Evolutionary conservation across 441 rosid genomes (phyloP).

Genomic region (Aquilaria agallochum): DNA sequence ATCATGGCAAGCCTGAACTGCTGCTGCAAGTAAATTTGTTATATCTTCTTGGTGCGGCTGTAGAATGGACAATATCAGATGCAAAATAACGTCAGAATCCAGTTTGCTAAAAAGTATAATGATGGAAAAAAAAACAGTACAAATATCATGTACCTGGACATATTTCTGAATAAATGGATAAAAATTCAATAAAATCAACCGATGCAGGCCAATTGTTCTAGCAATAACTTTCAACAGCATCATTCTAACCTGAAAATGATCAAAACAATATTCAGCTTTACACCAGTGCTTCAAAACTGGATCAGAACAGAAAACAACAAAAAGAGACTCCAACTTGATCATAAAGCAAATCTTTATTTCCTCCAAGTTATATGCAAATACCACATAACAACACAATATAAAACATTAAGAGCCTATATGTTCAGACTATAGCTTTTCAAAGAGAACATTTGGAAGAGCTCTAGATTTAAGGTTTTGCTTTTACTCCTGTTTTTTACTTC

Average conservation of each 20-base stretch:
- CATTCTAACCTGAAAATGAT: slow-evolving; percentile 71
- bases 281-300: too few relatives aligned
- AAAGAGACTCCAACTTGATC: too few relatives aligned
- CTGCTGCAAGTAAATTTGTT: slow-evolving; percentile 87
- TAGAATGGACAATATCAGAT: slow-evolving; percentile 12
- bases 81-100: slow-evolving; percentile 4
- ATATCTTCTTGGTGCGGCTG: slow-evolving; percentile 91
- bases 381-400: too few relatives aligned
- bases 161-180: slow-evolving; percentile 82
- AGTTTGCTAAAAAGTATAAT: slow-evolving; percentile 2
- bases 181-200: slow-evolving; percentile 65
- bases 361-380: too few relatives aligned
- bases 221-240: slow-evolving; percentile 92
- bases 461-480: too few relatives aligned
- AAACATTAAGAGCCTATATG: too few relatives aligned
- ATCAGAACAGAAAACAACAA: too few relatives aligned
- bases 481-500: too few relatives aligned
- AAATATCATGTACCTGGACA: slow-evolving; percentile 53
- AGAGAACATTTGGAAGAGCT: too few relatives aligned
- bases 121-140: neutral
- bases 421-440: too few relatives aligned
- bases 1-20: slow-evolving; percentile 92
- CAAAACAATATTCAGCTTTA: neutral
- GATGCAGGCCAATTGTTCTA: slow-evolving; percentile 90
- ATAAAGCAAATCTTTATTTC: too few relatives aligned